Evolutionary conservation across 1,139 yeast species (phyloP), one percentile per base, ranked within the genome.

Genomic region (Candida glucosophila): DNA sequence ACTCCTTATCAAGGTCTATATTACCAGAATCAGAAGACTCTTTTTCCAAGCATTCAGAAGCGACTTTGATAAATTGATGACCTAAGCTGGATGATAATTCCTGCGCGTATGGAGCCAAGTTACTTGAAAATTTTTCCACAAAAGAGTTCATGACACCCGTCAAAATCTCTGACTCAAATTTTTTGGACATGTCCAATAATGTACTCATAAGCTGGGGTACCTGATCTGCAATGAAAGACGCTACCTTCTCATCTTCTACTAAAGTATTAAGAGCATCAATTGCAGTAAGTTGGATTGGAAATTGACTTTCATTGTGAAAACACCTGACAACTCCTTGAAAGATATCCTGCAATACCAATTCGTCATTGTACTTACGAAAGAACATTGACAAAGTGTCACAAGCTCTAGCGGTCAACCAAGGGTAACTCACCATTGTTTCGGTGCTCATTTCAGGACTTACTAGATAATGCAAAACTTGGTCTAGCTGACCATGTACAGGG

Each of bases 131-230:
- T 35, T 58, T 65, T 29, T 67, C 67, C 6, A 71, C 77, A 40
- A 71, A 67, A 10, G 64, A 59, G 32, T 72, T 77, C 74, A 73
- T 71, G 3, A 70, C 70, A 18, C 63, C 60, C 23, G 72, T 65
- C 32, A 71, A 56, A 22, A 70, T 58, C 38, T 72, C 78, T 34
- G 71, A 58, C 42, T 71, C 76, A 31, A 65, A 58, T 14, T 52
- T 49, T 39, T 65, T 66, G 18, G 73, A 64, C 55, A 71, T 52
- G 27, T 66, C 69, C 32, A 72, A 54, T 28, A 72, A 55, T 9
- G 62, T 59, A 14, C 66, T 64, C 74, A 72, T 69, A 18, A 70
- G 54, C 34, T 63, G 67, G 2, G 75, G 70, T 0, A 70, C 70
- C 36, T 64, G 70, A 13, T 55, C 64, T 2, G 70, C 53, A 19